phyloP scores from a whole-genome alignment of 2,329 filamentous ascomycete species.

The Aureobasidium leucospermi region DNA sequence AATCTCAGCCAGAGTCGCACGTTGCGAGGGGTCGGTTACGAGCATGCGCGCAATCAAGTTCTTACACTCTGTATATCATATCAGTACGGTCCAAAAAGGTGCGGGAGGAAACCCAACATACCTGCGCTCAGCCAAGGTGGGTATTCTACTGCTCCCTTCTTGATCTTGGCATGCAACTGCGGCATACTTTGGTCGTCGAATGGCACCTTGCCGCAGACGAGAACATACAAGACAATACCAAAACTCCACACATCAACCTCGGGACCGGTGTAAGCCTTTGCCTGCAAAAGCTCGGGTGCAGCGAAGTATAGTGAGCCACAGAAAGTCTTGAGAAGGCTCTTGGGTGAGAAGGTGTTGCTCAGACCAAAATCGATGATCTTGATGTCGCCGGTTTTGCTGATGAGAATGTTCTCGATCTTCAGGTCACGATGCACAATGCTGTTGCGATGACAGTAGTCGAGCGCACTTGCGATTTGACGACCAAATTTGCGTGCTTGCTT shows the following conservation, averaged over 20 bases:
- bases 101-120: constrained; percentile 39
- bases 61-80: constrained; percentile 67
- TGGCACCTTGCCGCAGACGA: constrained; percentile 95
- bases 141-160: constrained; percentile 93
- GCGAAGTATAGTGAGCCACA: constrained; percentile 98
- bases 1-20: constrained; percentile 82
- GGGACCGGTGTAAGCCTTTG: constrained; percentile 87
- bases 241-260: constrained; percentile 99
- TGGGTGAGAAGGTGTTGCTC: constrained; percentile 89
- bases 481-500: constrained; percentile 98
- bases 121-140: constrained; percentile 86
- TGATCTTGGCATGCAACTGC: constrained; percentile 95
- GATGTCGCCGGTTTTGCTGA: constrained; percentile 97
- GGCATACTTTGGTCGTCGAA: constrained; percentile 99
- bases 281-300: constrained; percentile 87
- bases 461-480: constrained; percentile 88
- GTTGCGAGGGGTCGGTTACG: constrained; percentile 82
- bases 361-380: constrained; percentile 99
- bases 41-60: constrained; percentile 91
- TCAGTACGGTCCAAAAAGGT: neutral
- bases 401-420: constrained; percentile 98
- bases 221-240: constrained; percentile 91
- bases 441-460: constrained; percentile 97
- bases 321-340: constrained; percentile 84
- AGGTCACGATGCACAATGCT: constrained; percentile 96